Base-by-base conservation (phyloP, 768 basidiomycete species). In the Termitomyces sp. region DNA sequence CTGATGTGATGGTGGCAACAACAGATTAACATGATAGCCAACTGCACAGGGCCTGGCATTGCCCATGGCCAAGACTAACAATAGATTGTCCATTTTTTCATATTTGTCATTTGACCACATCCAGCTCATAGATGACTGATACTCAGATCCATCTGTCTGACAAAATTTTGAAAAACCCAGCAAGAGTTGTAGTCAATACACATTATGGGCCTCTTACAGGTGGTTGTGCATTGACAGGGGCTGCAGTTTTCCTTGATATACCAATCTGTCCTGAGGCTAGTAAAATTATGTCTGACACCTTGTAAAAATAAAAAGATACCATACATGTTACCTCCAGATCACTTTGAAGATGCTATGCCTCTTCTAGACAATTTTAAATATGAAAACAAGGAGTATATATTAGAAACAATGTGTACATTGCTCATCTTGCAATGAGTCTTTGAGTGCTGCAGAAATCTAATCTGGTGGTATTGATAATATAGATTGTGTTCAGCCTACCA, bases 401-500 rank as follows among this genome's bases (percentile, higher is more conserved):
- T 66, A 11, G 89, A 91, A 65, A 73, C 78, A 21, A 71, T 72
- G 52, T 82, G 86, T 82, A 58, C 37, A 44, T 47, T 16, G 37
- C 23, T n/a, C 10, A 21, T 34, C 48, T 34, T 34, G 8, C 9
- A 12, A 48, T 34, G 34, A 23, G 9, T 10, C 10, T 23, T 17
- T 17, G 17, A 34, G n/a, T 17, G 19, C 40, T 3, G 1, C 30
- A 16, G 45, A 6, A 35, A 34, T 10, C 35, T 51, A 12, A 42
- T 41, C n/a, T 35, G 27, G 25, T 19, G 30, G 21, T 47, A 40
- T 1, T 12, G 14, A 19, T 28, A 3, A 21, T 32, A 25, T 39
- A 86, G 87, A 88, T 65, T 78, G 74, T 25, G 78, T 68, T 11
- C 88, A 89, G 59, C 88, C 86, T 0, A 67, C 59, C 14, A 84